phyloP scores from a whole-genome alignment of 225 moss, liverwort and hornwort genomes.

The Neckera pumila region DNA sequence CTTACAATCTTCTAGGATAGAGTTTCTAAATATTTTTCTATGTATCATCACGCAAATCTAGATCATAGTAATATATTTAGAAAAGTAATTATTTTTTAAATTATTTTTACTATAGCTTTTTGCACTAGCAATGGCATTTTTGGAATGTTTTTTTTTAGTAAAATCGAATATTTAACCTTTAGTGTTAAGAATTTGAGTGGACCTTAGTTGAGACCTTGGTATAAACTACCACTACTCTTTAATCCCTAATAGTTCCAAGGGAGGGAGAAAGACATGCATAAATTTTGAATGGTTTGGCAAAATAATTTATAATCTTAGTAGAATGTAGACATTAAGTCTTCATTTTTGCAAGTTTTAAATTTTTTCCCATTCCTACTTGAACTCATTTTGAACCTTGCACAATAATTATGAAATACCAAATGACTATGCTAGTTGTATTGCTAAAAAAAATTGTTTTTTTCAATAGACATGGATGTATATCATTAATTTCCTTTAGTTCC shows the following conservation, averaged over 20 bases:
- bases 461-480: no score
- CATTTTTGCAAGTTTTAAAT: not conserved
- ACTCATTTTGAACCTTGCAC: not conserved
- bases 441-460: no score
- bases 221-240: no score
- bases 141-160: not conserved
- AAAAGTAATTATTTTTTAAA: not conserved
- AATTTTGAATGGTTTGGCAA: not conserved
- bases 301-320: not conserved
- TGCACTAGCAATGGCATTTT: not conserved
- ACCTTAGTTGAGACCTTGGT: fast-evolving
- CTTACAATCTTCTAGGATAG: fast-evolving
- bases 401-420: not conserved
- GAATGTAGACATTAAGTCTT: no score
- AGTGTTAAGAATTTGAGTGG: not conserved
- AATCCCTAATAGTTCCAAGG: fast-evolving
- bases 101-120: no score
- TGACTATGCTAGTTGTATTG: not conserved
- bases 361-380: no score
- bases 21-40: not conserved
- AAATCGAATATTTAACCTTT: not conserved
- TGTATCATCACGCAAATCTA: not conserved
- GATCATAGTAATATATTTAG: not conserved
- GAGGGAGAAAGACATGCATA: fast-evolving
- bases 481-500: not conserved